Evolutionary conservation across 2,329 filamentous ascomycete genomes (phyloP).

Genomic region (Colletotrichum spaethianum): DNA sequence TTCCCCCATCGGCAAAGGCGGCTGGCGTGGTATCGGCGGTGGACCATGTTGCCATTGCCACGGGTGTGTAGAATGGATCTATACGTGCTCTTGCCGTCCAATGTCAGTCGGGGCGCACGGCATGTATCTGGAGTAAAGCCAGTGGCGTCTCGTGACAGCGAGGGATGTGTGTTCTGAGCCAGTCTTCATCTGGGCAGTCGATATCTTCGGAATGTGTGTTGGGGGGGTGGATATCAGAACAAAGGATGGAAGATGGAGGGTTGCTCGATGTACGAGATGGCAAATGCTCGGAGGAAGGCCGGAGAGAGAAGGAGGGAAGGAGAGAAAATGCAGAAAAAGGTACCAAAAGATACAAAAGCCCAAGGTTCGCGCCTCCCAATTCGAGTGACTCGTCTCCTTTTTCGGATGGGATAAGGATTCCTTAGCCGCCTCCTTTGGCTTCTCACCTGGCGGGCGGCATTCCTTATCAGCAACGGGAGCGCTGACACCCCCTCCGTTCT

Average conservation of each 20-base stretch:
- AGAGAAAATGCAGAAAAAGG: not conserved
- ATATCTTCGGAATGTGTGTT: not conserved
- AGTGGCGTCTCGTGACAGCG: not conserved
- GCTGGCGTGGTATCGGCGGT: conserved; percentile 23
- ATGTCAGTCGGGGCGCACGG: conserved; percentile 1
- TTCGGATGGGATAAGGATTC: conserved; percentile 15
- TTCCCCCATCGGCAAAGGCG: conserved; percentile 25
- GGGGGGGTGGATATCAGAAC: too few species aligned
- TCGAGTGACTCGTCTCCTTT: not conserved
- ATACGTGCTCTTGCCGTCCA: not conserved
- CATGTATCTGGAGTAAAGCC: not conserved
- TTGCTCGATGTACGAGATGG: not conserved
- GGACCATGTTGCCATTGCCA: not conserved
- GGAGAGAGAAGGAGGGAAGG: not conserved
- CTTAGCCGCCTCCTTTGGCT: conserved; percentile 13
- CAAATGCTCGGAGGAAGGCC: not conserved
- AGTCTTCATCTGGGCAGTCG: not conserved
- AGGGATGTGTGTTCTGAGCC: not conserved
- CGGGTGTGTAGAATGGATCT: too few species aligned
- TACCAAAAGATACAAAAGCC: conserved; percentile 14
- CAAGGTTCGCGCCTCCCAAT: not conserved
- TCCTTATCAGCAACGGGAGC: conserved; percentile 9
- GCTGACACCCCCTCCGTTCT: not conserved
- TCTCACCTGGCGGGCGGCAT: not conserved
- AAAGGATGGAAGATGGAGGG: not conserved